Evolutionary conservation across 805 yeast genomes (phyloP), one percentile per base, ranked within the genome.

Genomic region (Ogataea paradorogensis): DNA sequence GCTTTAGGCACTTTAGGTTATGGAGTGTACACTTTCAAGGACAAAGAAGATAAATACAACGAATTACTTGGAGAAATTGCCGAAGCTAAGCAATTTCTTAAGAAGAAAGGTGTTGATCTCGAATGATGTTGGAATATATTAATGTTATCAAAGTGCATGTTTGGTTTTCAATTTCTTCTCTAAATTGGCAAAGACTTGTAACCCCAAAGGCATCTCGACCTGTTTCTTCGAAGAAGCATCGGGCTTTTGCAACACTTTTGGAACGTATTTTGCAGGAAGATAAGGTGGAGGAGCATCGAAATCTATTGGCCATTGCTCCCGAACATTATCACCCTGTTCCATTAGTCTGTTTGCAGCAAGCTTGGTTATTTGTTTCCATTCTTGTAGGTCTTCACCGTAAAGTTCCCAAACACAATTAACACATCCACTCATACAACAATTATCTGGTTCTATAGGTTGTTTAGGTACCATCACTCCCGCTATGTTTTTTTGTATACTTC

Each of bases 401-500:
- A 86, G 66, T 53, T 90, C 96, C 98, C 98, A 93, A 2, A 91
- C 98, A 62, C 99, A 91, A 62, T 91, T 89, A 22, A 87, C 80
- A 62, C 99, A 91, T 1, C 99, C 99, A 42, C 93, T 82, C 95
- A 89, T 89, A 62, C 99, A 91, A 61, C 99, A 91, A 61, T 91
- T 89, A 52, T 90, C 95, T 1, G 98, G 98, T 51, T 87, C 96
- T 4, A 65, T 68, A 0, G 99, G 98, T 56, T 73, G 75, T n/a
- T 75, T 78, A 3, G 96, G 96, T 0, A 91, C 95, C 7, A 58
- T 60, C 0, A 93, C 69, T 0, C 97, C 97, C 0, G 74, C 81
- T 3, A 75, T 71, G 1, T 50, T 47, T 23, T 59, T 52, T 7
- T 58, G 52, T 23, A 62, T 44, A 1, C 47, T 50, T 36, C 67